Conservation (phyloP, 805 yeast genomes). For the Nakazawaea molendinolei region DNA sequence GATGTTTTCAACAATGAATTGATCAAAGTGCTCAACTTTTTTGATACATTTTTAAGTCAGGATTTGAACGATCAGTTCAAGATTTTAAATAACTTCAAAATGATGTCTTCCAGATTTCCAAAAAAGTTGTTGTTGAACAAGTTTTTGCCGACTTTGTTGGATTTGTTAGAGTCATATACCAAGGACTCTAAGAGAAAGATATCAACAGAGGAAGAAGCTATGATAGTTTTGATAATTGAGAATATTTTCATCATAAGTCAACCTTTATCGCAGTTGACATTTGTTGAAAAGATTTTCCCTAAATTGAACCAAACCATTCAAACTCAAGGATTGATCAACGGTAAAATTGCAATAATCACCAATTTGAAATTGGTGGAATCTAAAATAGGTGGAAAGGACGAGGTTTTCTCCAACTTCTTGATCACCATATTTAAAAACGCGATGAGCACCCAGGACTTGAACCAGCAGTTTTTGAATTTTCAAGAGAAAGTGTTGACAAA, state of each 20-base stretch:
- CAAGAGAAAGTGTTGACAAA: constrained; percentile 27
- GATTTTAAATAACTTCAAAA: constrained; percentile 60
- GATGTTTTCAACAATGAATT: constrained; percentile 78
- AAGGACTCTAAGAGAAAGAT: constrained; percentile 23
- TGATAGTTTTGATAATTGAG: constrained; percentile 41
- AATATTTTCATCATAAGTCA: constrained; percentile 59
- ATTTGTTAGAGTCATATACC: constrained; percentile 33
- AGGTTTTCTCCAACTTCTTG: constrained; percentile 23
- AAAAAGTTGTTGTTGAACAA: constrained; percentile 54
- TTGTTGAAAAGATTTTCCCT: constrained; percentile 63
- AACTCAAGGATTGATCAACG: constrained; percentile 20
- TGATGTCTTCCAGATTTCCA: constrained; percentile 53
- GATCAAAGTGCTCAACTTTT: constrained; percentile 68
- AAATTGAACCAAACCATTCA: constrained; percentile 23
- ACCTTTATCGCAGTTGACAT: constrained; percentile 67
- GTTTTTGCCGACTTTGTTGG: constrained; percentile 63
- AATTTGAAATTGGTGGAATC: constrained; percentile 20
- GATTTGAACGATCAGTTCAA: constrained; percentile 56
- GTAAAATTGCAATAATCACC: constrained; percentile 24
- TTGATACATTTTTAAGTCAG: constrained; percentile 80
- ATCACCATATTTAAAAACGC: constrained; percentile 27
- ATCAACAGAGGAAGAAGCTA: constrained; percentile 25
- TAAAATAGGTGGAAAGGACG: constrained; percentile 19
- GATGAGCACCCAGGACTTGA: constrained; percentile 14
- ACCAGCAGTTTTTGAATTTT: constrained; percentile 19